Conservation (phyloP, 2,329 filamentous ascomycete species). For the Macroventuria anomochaeta region DNA sequence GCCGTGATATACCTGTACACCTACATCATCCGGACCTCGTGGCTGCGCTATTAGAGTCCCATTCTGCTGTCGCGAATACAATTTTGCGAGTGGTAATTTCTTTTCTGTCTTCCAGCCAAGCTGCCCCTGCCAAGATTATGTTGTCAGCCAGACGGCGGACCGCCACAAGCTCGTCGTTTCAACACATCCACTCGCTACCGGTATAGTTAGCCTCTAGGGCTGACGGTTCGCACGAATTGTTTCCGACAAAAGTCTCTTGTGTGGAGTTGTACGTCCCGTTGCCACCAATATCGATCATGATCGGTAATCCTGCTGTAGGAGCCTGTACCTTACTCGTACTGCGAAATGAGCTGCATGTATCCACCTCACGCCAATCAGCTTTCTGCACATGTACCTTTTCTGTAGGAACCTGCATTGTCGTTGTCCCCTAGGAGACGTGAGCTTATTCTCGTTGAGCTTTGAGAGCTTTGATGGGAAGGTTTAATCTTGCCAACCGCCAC, state of each 20-base stretch:
- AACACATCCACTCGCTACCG: slow-evolving; percentile 6
- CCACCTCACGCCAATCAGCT: slow-evolving; percentile 6
- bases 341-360: slow-evolving; percentile 4
- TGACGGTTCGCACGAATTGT: not conserved
- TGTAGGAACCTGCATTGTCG: not conserved
- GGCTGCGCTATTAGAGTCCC: slow-evolving; percentile 2
- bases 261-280: not conserved
- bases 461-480: no score
- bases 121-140: slow-evolving; percentile 18
- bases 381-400: not conserved
- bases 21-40: not conserved
- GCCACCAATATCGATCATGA: not conserved
- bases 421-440: not conserved
- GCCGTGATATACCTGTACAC: slow-evolving; percentile 10
- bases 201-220: not conserved
- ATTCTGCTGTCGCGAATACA: not conserved
- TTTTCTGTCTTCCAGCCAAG: slow-evolving; percentile 6
- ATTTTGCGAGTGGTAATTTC: not conserved
- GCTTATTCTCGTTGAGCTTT: not conserved
- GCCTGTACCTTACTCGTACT: not conserved
- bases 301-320: slow-evolving; percentile 12
- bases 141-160: slow-evolving; percentile 1
- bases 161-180: slow-evolving; percentile 14
- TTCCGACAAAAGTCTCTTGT: slow-evolving; percentile 9
- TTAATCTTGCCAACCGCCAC: not conserved